phyloP scores from a whole-genome alignment of 495 filamentous ascomycete genomes.

The Penicillium alfredii region DNA sequence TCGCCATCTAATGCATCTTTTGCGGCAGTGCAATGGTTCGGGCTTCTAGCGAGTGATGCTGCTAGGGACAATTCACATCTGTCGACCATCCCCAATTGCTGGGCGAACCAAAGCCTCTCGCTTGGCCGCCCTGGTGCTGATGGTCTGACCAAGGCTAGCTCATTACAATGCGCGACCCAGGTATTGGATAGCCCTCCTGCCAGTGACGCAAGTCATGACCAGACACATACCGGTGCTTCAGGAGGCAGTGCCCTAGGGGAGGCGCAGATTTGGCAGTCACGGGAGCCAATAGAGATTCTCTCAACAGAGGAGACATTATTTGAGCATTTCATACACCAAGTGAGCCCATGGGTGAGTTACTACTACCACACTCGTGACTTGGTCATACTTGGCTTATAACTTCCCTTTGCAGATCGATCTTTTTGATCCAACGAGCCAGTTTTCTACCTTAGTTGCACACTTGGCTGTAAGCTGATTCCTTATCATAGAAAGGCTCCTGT shows the following conservation, averaged over 20 bases:
- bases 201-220: conserved; percentile 1
- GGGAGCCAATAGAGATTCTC: conserved; percentile 12
- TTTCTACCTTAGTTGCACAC: conserved; percentile 9
- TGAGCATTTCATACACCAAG: conserved; percentile 14
- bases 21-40: conserved; percentile 16
- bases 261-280: conserved; percentile 16
- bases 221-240: background rate
- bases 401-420: conserved; percentile 11
- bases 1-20: conserved; percentile 6
- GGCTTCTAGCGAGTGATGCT: conserved; percentile 11
- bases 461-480: conserved; percentile 8
- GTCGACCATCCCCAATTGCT: background rate
- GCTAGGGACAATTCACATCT: conserved; percentile 4
- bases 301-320: conserved; percentile 6
- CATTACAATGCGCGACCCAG: conserved; percentile 16
- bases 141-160: background rate
- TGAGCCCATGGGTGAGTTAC: conserved; percentile 17
- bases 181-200: conserved; percentile 10
- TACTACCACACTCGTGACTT: background rate
- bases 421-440: conserved; percentile 9
- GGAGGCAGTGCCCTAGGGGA: background rate
- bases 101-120: conserved; percentile 3
- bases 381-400: background rate
- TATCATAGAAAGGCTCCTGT: background rate
- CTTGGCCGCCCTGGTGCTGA: conserved; percentile 1